Evolutionary conservation across 192 early-diverging fungal genomes (phyloP).

Genomic region (Helicostylum pulchrum): DNA sequence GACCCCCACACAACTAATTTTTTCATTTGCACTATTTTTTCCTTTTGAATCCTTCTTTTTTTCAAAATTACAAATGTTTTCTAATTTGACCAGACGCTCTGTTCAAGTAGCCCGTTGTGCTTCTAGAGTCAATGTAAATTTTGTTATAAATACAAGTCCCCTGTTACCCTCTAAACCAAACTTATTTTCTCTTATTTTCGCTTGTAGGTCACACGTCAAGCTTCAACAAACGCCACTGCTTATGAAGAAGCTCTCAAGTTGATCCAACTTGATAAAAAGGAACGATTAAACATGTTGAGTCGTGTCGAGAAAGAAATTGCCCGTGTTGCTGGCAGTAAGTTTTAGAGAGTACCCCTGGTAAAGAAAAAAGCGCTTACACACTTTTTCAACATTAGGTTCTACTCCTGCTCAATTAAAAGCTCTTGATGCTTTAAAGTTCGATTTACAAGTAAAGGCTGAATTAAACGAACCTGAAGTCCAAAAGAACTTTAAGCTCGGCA

Average conservation of each 20-base stretch:
- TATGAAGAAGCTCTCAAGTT: slow-evolving; percentile 77
- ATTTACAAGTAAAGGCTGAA: slow-evolving; percentile 61
- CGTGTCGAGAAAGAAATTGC: slow-evolving; percentile 38
- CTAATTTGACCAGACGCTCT: slow-evolving; percentile 4
- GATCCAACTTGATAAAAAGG: slow-evolving; percentile 56
- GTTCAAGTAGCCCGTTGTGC: slow-evolving; percentile 7
- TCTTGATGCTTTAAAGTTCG: slow-evolving; percentile 48
- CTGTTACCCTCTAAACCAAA: too few species aligned
- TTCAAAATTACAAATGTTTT: slow-evolving; percentile 2
- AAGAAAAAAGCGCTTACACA: neutral
- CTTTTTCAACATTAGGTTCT: slow-evolving; percentile 20
- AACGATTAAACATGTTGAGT: slow-evolving; percentile 43
- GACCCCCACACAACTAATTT: too few species aligned
- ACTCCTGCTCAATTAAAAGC: slow-evolving; percentile 42
- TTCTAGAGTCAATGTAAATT: slow-evolving; percentile 6
- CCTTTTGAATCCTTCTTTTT: neutral
- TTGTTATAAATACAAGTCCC: neutral
- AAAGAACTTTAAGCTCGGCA: slow-evolving; percentile 59
- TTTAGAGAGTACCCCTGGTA: neutral
- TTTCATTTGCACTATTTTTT: too few species aligned
- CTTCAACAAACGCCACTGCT: slow-evolving; percentile 40
- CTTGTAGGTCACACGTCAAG: slow-evolving; percentile 9
- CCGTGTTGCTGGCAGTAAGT: slow-evolving; percentile 37
- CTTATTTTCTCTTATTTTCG: neutral
- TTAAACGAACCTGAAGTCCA: slow-evolving; percentile 68